Conservation (phyloP, 805 yeast species). For the Candida michaelii region DNA sequence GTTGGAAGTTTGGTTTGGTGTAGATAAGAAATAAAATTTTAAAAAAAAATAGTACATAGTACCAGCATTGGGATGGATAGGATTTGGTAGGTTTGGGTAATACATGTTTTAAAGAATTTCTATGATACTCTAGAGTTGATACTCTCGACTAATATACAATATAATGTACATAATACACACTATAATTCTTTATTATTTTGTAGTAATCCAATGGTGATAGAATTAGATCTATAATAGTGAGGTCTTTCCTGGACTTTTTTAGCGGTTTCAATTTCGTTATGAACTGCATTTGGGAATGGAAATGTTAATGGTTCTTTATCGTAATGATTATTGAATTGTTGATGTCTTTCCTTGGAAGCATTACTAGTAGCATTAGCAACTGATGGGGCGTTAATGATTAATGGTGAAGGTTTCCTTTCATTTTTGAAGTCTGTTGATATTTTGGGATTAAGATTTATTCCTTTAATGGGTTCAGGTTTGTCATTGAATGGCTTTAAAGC, state of each 20-base stretch:
- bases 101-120: background rate
- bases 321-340: conserved; percentile 46
- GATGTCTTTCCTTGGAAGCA: conserved; percentile 17
- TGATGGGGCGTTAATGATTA: conserved; percentile 32
- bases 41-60: background rate
- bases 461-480: background rate
- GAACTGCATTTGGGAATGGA: conserved; percentile 44
- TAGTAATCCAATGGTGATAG: conserved; percentile 40
- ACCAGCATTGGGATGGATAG: conserved; percentile 1
- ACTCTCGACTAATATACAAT: background rate
- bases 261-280: conserved; percentile 34
- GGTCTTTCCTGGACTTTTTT: conserved; percentile 28
- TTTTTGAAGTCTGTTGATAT: background rate
- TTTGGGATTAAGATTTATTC: background rate
- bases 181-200: conserved; percentile 22
- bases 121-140: background rate
- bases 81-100: conserved; percentile 9
- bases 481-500: conserved; percentile 17
- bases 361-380: conserved; percentile 21
- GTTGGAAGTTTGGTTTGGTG: too few species aligned
- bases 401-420: conserved; percentile 32
- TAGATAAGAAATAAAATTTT: conserved; percentile 7
- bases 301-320: conserved; percentile 42
- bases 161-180: background rate
- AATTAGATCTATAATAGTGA: conserved; percentile 34